phyloP scores from a whole-genome alignment of 2,329 filamentous ascomycete species.

The Beauveria sp. region DNA sequence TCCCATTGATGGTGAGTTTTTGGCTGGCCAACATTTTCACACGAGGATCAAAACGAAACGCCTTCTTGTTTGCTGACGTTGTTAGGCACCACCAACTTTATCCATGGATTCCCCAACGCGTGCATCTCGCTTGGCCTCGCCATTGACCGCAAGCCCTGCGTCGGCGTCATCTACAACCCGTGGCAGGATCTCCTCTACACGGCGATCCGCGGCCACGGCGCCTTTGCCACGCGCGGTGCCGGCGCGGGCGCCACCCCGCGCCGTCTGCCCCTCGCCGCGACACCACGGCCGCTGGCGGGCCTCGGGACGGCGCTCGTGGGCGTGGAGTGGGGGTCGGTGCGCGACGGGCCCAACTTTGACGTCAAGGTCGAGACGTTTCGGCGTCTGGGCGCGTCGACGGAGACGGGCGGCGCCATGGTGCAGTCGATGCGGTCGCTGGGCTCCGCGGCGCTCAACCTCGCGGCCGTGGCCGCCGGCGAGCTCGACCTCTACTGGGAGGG shows the following conservation, averaged over 20 bases:
- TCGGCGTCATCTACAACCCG: slow-evolving; percentile 77
- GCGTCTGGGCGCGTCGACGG: slow-evolving; percentile 48
- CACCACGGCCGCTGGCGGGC: slow-evolving; percentile 48
- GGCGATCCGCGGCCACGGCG: slow-evolving; percentile 59
- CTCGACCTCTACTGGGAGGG: slow-evolving; percentile 76
- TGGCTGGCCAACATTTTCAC: background rate
- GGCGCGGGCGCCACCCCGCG: slow-evolving; percentile 19
- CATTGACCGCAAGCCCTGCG: slow-evolving; percentile 49
- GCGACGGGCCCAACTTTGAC: slow-evolving; percentile 62
- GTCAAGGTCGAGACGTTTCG: slow-evolving; percentile 61
- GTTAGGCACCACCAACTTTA: slow-evolving; percentile 62
- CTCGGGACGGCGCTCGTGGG: slow-evolving; percentile 59
- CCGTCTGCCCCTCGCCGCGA: slow-evolving; percentile 32
- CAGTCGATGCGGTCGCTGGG: slow-evolving; percentile 65
- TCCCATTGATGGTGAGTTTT: slow-evolving; percentile 59
- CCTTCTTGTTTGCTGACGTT: background rate
- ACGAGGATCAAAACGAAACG: background rate
- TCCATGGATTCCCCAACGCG: slow-evolving; percentile 67
- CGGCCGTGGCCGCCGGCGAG: slow-evolving; percentile 61
- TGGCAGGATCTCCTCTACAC: slow-evolving; percentile 63
- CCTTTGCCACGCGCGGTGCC: slow-evolving; percentile 45
- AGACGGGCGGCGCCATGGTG: slow-evolving; percentile 65
- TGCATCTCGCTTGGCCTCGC: slow-evolving; percentile 71
- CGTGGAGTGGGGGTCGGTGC: slow-evolving; percentile 65
- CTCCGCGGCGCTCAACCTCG: slow-evolving; percentile 68